These are phyloP conservation scores for Phaeomoniella chlamydospora DNA, from an alignment of 2,329 filamentous ascomycete genomes.

Conservation along the genomic window DNA sequence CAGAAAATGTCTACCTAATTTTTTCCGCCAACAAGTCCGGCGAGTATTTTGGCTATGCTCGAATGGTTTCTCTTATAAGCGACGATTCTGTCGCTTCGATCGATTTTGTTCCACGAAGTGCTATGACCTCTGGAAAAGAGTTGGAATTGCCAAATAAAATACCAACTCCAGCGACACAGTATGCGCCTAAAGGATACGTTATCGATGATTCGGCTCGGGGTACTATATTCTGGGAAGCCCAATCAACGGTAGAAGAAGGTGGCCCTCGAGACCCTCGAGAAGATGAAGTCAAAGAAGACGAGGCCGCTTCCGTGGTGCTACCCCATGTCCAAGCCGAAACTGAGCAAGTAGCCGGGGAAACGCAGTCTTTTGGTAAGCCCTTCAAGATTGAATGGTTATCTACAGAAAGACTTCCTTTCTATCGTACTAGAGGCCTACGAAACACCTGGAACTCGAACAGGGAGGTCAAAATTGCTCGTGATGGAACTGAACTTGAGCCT, in stretches of 20 bases:
- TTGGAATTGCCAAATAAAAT: slow-evolving; percentile 66
- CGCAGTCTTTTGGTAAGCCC: slow-evolving; percentile 72
- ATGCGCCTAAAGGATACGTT: slow-evolving; percentile 67
- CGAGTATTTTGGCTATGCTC: slow-evolving; percentile 89
- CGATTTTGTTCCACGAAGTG: slow-evolving; percentile 48
- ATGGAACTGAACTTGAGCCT: slow-evolving; percentile 86
- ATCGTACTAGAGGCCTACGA: slow-evolving; percentile 68
- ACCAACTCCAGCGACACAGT: slow-evolving; percentile 61
- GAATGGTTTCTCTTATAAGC: slow-evolving; percentile 74
- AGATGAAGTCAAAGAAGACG: slow-evolving; percentile 16
- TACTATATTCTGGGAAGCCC: slow-evolving; percentile 92
- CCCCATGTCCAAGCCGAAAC: background rate
- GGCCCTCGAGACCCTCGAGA: slow-evolving; percentile 25
- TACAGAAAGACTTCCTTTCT: slow-evolving; percentile 71
- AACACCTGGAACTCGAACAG: slow-evolving; percentile 94
- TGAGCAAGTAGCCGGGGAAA: slow-evolving; percentile 2
- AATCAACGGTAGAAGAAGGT: slow-evolving; percentile 34
- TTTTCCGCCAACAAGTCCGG: slow-evolving; percentile 97
- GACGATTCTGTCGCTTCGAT: slow-evolving; percentile 58
- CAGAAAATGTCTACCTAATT: slow-evolving; percentile 76
- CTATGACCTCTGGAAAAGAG: slow-evolving; percentile 24
- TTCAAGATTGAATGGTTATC: slow-evolving; percentile 88
- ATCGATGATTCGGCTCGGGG: slow-evolving; percentile 88
- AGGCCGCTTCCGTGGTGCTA: slow-evolving; percentile 9
- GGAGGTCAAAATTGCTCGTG: slow-evolving; percentile 89